These are phyloP conservation scores for Nicotiana paniculata DNA, from an alignment of 257 asterid genomes.

Conservation along the genomic window DNA sequence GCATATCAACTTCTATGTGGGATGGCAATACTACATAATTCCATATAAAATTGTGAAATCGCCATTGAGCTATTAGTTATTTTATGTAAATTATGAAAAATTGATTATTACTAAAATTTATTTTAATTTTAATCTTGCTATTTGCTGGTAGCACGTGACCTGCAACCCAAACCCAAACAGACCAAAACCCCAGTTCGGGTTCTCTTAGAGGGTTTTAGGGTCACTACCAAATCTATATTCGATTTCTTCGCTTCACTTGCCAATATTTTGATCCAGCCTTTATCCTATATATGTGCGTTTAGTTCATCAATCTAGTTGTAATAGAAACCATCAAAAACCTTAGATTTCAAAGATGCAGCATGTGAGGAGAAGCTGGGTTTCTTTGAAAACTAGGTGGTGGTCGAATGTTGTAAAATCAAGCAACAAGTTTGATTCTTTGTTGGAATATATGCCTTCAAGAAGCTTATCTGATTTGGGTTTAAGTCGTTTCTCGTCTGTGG, in stretches of 20 bases:
- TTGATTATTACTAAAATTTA: no score
- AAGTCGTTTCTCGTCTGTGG: conserved; percentile 36
- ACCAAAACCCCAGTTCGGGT: conserved; percentile 6
- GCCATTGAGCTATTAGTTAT: no score
- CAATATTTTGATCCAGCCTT: background rate
- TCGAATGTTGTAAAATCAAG: conserved; percentile 27
- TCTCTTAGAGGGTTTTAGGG: background rate
- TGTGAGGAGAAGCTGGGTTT: conserved; percentile 33
- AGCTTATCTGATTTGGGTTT: conserved; percentile 27
- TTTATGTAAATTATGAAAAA: no score
- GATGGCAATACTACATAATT: no score
- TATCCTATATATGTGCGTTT: background rate
- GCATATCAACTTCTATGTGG: no score
- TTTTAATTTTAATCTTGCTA: no score
- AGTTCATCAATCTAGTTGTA: background rate
- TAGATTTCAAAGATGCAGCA: conserved; percentile 24
- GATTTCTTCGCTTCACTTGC: background rate
- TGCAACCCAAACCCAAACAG: background rate
- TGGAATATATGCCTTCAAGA: conserved; percentile 15
- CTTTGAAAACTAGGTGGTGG: conserved; percentile 31
- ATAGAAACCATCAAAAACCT: background rate
- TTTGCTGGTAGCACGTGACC: background rate
- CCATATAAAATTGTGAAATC: no score
- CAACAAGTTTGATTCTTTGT: conserved; percentile 23
- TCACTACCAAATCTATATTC: background rate